phyloP scores from a whole-genome alignment of 805 yeast genomes.

The Priceomyces fermenticarens region DNA sequence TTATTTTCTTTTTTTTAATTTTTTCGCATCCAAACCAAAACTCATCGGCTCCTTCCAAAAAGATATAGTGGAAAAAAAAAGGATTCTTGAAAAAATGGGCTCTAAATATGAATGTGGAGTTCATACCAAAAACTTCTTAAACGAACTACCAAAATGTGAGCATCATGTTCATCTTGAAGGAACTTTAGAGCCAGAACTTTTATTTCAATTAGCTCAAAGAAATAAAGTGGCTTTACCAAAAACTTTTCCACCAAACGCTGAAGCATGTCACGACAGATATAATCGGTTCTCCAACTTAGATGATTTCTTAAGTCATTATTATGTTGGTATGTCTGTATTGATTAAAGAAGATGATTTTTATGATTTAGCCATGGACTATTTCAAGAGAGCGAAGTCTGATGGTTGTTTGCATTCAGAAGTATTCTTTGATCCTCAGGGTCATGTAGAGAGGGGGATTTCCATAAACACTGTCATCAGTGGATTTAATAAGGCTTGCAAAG shows the following conservation, averaged over 20 bases:
- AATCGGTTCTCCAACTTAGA: conserved; percentile 63
- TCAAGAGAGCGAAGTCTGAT: conserved; percentile 53
- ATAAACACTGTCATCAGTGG: conserved; percentile 64
- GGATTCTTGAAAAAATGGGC: neutral
- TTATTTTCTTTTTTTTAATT: no score
- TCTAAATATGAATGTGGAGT: conserved; percentile 12
- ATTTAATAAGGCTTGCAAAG: conserved; percentile 62
- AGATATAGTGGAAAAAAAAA: no score
- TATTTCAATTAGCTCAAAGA: conserved; percentile 31
- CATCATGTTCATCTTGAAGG: conserved; percentile 68
- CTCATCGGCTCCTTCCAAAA: no score
- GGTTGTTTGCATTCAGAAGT: conserved; percentile 71
- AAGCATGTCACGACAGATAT: conserved; percentile 58
- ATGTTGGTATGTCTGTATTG: conserved; percentile 78
- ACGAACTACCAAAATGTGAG: conserved; percentile 80
- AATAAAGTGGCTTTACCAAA: conserved; percentile 56
- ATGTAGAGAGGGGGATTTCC: conserved; percentile 61
- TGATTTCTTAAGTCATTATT: conserved; percentile 76
- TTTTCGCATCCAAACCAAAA: no score
- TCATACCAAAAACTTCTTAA: conserved; percentile 49
- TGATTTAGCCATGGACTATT: conserved; percentile 74
- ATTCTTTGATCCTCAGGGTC: conserved; percentile 85
- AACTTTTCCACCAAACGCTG: conserved; percentile 57
- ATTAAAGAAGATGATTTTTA: conserved; percentile 68
- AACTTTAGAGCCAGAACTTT: conserved; percentile 8